Percentiles rank a stretch among this genome's conserved stretches.
Conservation (phyloP, 1,284 basidiomycete genomes). For the Phylloboletellus chloephorus region DNA sequence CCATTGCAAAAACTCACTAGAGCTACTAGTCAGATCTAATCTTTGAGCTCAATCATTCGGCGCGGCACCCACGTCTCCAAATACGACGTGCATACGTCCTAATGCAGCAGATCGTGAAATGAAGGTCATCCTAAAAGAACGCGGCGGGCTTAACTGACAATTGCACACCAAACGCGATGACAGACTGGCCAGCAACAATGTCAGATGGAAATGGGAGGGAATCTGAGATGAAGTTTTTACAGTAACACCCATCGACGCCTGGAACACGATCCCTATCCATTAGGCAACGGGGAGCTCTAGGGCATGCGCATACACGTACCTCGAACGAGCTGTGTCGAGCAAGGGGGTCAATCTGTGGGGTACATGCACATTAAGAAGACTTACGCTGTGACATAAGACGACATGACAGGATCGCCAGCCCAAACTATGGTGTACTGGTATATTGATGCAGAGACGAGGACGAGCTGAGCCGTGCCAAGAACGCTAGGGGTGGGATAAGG, state of each 20-base stretch:
- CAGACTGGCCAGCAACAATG: conserved; percentile 15
- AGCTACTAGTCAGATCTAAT: conserved; percentile 1
- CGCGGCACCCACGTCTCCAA: conserved; percentile 27
- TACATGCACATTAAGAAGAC: conserved; percentile 1
- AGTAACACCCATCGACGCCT: conserved; percentile 30
- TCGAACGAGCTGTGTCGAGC: conserved; percentile 21
- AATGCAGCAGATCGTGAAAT: conserved; percentile 4
- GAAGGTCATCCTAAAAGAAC: not conserved
- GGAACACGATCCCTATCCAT: not conserved
- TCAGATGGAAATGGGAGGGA: not conserved
- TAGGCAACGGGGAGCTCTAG: not conserved
- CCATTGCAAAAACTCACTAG: conserved; percentile 28
- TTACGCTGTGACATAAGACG: conserved; percentile 26
- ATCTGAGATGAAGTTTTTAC: conserved; percentile 9
- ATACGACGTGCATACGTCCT: conserved; percentile 32
- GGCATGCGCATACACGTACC: conserved; percentile 16
- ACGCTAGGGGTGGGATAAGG: conserved; percentile 14
- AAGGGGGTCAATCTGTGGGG: conserved; percentile 1
- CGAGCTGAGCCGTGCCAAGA: conserved; percentile 28
- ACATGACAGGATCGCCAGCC: conserved; percentile 23
- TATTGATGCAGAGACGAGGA: conserved; percentile 28
- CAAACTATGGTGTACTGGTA: conserved; percentile 32
- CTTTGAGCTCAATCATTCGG: not conserved
- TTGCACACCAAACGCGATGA: conserved; percentile 31
- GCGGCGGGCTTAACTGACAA: conserved; percentile 18